Evolutionary conservation across 2,329 filamentous ascomycete genomes (phyloP).

Genomic region (Pseudogymnoascus sp.): DNA sequence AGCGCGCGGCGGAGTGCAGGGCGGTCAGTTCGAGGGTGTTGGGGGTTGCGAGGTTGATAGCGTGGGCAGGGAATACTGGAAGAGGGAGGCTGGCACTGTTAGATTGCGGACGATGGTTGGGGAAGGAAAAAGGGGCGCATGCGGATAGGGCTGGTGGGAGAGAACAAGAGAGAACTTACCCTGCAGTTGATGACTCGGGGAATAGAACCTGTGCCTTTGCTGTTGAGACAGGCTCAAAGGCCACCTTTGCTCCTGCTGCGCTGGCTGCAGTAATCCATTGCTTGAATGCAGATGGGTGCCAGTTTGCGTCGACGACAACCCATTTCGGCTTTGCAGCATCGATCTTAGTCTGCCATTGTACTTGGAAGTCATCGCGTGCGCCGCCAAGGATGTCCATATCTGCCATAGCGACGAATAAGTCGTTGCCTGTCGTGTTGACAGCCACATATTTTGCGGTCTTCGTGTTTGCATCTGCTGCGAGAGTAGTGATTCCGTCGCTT

Average conservation of each 20-base stretch:
- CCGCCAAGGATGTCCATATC: constrained; percentile 60
- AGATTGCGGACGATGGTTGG: not conserved
- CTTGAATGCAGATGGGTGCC: constrained; percentile 57
- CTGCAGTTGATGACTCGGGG: constrained; percentile 22
- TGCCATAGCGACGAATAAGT: constrained; percentile 86
- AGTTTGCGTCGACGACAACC: constrained; percentile 83
- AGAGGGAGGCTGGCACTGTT: not conserved
- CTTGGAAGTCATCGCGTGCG: constrained; percentile 42
- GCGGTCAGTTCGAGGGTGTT: constrained; percentile 74
- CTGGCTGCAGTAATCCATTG: constrained; percentile 59
- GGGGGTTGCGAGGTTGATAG: constrained; percentile 70
- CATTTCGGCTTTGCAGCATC: constrained; percentile 55
- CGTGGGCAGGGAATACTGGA: constrained; percentile 47
- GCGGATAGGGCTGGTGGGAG: not conserved
- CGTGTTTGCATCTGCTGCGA: constrained; percentile 31
- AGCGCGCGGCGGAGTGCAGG: constrained; percentile 61
- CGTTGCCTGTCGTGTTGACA: constrained; percentile 74
- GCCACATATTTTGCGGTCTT: constrained; percentile 88
- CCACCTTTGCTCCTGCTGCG: constrained; percentile 48
- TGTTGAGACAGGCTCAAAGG: constrained; percentile 83
- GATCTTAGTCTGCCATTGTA: constrained; percentile 54
- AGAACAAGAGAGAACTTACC: not conserved
- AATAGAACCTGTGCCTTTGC: constrained; percentile 70
- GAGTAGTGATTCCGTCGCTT: constrained; percentile 44
- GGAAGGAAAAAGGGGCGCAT: not conserved